A percentile compares a stretch with the other conserved stretches of the same genome.
phyloP scores from a whole-genome alignment of 768 basidiomycete species.

The Crucibulum laeve region DNA sequence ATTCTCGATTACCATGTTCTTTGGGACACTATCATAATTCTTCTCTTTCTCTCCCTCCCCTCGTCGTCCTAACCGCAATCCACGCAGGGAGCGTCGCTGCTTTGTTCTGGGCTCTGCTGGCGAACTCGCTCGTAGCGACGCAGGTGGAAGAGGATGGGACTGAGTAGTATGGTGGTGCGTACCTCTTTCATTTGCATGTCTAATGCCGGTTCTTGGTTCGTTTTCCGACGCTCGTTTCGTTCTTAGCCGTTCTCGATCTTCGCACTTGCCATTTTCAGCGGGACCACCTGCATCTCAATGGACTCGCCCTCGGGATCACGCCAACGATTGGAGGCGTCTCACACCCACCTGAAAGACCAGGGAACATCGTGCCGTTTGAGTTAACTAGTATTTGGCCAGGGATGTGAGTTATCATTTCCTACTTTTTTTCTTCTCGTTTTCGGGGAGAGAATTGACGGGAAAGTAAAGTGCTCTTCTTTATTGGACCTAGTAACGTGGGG shows the following conservation, averaged over 20 bases:
- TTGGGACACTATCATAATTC: too few relatives aligned
- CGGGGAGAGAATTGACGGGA: too few relatives aligned
- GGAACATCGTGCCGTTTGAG: conserved; percentile 75
- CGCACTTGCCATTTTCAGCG: conserved; percentile 55
- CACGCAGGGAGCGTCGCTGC: conserved; percentile 79
- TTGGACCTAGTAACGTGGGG: too few relatives aligned
- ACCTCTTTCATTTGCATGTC: not conserved
- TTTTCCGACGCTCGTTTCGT: not conserved
- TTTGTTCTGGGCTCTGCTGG: conserved; percentile 77
- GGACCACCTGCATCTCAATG: conserved; percentile 79
- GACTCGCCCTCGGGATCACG: conserved; percentile 65
- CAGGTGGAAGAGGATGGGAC: conserved; percentile 94
- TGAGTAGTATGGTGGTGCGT: conserved; percentile 58
- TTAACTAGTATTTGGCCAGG: conserved; percentile 38
- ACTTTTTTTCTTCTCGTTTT: too few relatives aligned
- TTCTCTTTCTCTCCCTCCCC: too few relatives aligned
- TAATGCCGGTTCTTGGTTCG: too few relatives aligned
- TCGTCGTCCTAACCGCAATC: conserved; percentile 69
- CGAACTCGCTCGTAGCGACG: conserved; percentile 74
- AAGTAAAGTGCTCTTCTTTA: too few relatives aligned
- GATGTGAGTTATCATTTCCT: conserved; percentile 22
- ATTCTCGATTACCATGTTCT: too few relatives aligned
- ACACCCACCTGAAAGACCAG: conserved; percentile 49
- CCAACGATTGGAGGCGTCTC: conserved; percentile 51
- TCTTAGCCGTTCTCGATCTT: conserved; percentile 62